A percentile compares a stretch with the other conserved stretches of the same genome.
Evolutionary conservation across 805 yeast genomes (phyloP).

Genomic region (Kurtzmaniella fragi): DNA sequence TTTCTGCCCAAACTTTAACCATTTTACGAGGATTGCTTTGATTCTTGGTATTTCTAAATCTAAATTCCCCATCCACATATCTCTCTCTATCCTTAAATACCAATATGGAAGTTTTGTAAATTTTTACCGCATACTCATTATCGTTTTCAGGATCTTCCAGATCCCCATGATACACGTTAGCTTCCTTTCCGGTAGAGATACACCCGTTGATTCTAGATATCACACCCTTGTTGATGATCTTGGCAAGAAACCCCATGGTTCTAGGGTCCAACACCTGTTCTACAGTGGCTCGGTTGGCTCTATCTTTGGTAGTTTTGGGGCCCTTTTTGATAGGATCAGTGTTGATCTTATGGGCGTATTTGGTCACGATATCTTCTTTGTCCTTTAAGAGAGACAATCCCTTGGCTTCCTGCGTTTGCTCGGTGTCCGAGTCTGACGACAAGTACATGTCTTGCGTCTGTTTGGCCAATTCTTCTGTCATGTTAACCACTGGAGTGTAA

Average conservation of each 20-base stretch:
- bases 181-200: conserved; percentile 95
- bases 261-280: conserved; percentile 96
- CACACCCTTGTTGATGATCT: conserved; percentile 77
- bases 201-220: conserved; percentile 89
- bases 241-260: conserved; percentile 76
- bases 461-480: too few relatives aligned
- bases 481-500: too few relatives aligned
- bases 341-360: conserved; percentile 60
- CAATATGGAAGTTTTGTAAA: conserved; percentile 90
- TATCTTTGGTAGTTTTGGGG: conserved; percentile 65
- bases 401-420: not conserved
- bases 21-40: conserved; percentile 94
- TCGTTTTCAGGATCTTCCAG: conserved; percentile 53
- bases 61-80: conserved; percentile 92
- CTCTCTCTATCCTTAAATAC: conserved; percentile 97
- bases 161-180: conserved; percentile 77
- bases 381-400: conserved; percentile 17
- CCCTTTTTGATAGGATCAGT: conserved; percentile 55
- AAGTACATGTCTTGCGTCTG: not conserved
- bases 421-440: conserved; percentile 2
- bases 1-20: conserved; percentile 98
- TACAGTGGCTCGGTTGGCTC: conserved; percentile 92
- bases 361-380: conserved; percentile 48
- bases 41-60: conserved; percentile 80
- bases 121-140: conserved; percentile 80